Evolutionary conservation across 257 asterid species (phyloP), one percentile per base, ranked within the genome.

Genomic region (Paulownia fortunei): DNA sequence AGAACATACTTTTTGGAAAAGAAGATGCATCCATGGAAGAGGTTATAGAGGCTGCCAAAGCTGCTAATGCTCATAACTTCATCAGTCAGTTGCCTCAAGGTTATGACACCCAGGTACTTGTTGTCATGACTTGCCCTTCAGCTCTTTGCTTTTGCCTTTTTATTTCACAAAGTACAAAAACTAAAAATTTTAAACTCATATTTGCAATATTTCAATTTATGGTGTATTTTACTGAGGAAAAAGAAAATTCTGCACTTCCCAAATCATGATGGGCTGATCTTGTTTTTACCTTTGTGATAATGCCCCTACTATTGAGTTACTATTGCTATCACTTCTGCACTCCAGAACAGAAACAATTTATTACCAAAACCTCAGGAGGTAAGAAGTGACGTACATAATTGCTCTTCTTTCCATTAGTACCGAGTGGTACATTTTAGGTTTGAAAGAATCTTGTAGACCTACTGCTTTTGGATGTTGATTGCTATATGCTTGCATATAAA

Each of bases 41-140:
- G 64, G 96, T 95, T 61, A 81, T 89, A 0, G 91, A 88, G 75
- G 97, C 99, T 58, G 92, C 98, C 0, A 93, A 91, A 80, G 98
- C 99, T 80, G 82, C 99, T 19, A 93, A 95, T 87, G 99, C 97
- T 68, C 99, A 93, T 83, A 88, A 85, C 82, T 95, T 95, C 92
- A 95, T 95, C 16, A 64, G 76, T 70, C 93, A 86, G 80, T 59
- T 95, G 87, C 97, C 98, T 82, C 90, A 87, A 80, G 97, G 96
- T 39, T 95, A 95, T 72, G 91, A 95, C 79, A 95, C 98, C 47
- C 98, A 91, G 94, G 99, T 94, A 74, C 56, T 15, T 44, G 13
- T 69, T 63, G 18, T 27, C n/a, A n/a, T n/a, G 18, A 11, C 36
- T 66, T 63, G 11, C 75, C 66, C 80, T 72, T 32, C 5, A 18